Base-by-base conservation (phyloP, 176 grass and related monocot genomes). In the Ensete ventricosum region DNA sequence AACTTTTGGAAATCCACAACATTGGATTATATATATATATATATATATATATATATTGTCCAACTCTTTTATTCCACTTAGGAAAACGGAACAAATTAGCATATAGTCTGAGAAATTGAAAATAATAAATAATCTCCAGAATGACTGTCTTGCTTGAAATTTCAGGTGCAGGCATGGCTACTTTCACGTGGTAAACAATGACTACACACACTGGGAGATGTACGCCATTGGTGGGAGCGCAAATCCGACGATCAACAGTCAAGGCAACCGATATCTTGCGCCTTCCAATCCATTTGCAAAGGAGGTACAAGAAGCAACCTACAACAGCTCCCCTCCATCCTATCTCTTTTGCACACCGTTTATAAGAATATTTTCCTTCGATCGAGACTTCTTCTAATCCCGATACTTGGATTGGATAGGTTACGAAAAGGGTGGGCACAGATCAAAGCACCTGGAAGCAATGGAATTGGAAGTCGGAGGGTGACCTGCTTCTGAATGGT, bases 161-260 rank as follows among this genome's bases (percentile, higher is more conserved):
- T 85, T 29, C 74, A 86, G 84, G 77, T 82, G 84, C 29, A 64
- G 84, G 67, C 79, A 82, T 68, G 84, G 84, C 19, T 86, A 82
- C 57, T 86, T 86, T 48, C 84, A 86, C 53, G 84, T 86, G 52
- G 79, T 86, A 51, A 82, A 82, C 59, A 82, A 86, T 76, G 84
- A 86, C 27, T 86, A 86, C 79, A 86, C 79, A 1, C 84, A 86
- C 20, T 82, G 84, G 84, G 79, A 82, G 68, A 82, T 82, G 84
- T 86, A 86, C 59, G 84, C 84, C 4, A 82, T 86, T 10, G 84
- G 84, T 6, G 84, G 84, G 14, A 86, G 84, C 52, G 79, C 84
- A 24, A 60, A 82, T 1, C 84, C 84, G 2, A 82, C 84, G 74
- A 86, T 86, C 51, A 86, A 86, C 50, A 86, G 84, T 72, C 79